A percentile compares a stretch with the other conserved stretches of the same genome.
Evolutionary conservation across 495 filamentous ascomycete species (phyloP).

Genomic region (Penicillium pancosmium): DNA sequence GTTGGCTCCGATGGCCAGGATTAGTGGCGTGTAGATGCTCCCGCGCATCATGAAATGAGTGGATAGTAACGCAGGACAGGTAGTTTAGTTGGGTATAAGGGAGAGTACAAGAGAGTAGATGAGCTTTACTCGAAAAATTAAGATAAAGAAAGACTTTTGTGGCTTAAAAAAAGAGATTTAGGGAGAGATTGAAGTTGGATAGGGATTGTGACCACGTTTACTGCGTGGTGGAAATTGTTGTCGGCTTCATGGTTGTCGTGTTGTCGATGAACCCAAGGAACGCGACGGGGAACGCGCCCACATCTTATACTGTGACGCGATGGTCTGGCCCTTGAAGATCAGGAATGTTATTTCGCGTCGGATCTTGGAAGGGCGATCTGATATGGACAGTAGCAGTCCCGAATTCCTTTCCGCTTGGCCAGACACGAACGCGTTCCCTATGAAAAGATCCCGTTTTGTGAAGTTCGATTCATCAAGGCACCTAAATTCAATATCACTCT

Average conservation of each 20-base stretch:
- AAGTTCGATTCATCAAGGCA: neutral
- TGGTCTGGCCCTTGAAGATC: constrained; percentile 17
- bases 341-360: constrained; percentile 27
- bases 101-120: neutral
- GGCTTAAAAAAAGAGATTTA: neutral
- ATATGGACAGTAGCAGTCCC: constrained; percentile 29
- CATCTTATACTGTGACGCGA: constrained; percentile 21
- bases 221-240: constrained; percentile 8
- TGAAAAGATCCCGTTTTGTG: neutral
- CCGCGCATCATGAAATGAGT: constrained; percentile 30
- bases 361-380: constrained; percentile 18
- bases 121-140: neutral
- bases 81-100: neutral
- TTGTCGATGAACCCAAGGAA: neutral
- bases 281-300: constrained; percentile 15
- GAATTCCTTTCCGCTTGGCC: constrained; percentile 29
- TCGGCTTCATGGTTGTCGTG: constrained; percentile 7
- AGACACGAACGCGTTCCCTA: neutral
- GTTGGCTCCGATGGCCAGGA: constrained; percentile 23
- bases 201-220: constrained; percentile 5
- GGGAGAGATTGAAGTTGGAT: constrained; percentile 7
- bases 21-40: constrained; percentile 24
- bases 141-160: neutral
- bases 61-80: neutral
- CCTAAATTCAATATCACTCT: too few species aligned